Percentiles rank a stretch among this genome's conserved stretches.
Conservation (phyloP, 768 basidiomycete genomes). For the Pleurotus giganteus region DNA sequence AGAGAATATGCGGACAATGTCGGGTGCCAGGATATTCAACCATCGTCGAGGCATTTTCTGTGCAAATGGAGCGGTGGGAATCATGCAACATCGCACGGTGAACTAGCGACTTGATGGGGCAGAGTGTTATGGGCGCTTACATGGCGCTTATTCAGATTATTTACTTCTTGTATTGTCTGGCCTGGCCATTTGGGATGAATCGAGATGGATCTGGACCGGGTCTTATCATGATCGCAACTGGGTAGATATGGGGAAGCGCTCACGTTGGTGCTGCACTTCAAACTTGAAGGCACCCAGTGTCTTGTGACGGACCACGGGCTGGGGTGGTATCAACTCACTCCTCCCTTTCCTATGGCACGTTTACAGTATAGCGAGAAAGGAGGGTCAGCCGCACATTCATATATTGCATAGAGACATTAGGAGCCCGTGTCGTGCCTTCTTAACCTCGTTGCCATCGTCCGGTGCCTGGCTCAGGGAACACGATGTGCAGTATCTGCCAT, state of each 20-base stretch:
- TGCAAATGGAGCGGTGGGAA: not conserved
- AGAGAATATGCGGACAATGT: not conserved
- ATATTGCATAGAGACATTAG: not conserved
- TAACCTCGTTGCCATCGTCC: not conserved
- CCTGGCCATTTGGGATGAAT: not conserved
- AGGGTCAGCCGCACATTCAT: not conserved
- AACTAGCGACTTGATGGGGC: not conserved
- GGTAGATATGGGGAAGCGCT: not conserved
- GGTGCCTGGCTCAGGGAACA: not conserved
- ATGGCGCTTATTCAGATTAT: not conserved
- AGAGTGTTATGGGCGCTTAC: not conserved
- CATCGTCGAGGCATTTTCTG: too few relatives aligned
- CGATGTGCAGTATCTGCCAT: not conserved
- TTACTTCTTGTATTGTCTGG: not conserved
- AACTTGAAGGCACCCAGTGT: not conserved
- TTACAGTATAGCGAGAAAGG: not conserved
- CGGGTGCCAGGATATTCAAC: not conserved
- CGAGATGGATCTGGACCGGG: not conserved
- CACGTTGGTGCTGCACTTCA: not conserved
- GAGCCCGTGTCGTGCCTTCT: not conserved
- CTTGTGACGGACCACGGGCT: not conserved
- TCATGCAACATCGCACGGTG: not conserved
- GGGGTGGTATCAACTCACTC: conserved; percentile 1
- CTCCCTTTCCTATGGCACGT: not conserved
- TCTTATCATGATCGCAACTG: not conserved